phyloP scores from a whole-genome alignment of 306 rosid species.

The Biancaea sappan region DNA sequence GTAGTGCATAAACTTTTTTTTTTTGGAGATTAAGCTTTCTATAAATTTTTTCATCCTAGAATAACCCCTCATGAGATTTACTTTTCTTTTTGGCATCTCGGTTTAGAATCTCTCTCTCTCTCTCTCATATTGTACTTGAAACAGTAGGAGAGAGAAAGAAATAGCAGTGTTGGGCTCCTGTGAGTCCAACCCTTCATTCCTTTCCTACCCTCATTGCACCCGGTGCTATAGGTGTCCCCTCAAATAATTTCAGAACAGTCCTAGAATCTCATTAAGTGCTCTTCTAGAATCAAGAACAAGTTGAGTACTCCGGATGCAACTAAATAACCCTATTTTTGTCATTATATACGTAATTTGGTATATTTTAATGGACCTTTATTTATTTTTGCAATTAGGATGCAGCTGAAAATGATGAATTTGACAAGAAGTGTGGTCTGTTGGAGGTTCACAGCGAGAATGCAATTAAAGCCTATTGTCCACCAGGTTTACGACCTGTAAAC shows the following conservation, averaged over 20 bases:
- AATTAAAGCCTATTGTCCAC: slow-evolving; percentile 66
- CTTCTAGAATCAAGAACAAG: not conserved
- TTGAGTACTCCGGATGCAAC: not conserved
- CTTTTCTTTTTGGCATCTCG: not conserved
- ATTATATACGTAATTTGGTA: not conserved
- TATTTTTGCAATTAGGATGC: slow-evolving; percentile 53
- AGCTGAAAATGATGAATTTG: slow-evolving; percentile 74
- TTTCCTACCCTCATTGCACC: no score
- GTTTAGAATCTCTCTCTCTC: no score
- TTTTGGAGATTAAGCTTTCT: no score
- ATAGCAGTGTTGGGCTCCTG: no score
- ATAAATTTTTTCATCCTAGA: no score
- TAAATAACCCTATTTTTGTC: not conserved
- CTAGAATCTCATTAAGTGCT: not conserved
- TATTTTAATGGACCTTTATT: not conserved
- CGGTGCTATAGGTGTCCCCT: no score
- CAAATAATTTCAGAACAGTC: not conserved
- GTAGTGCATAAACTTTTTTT: no score
- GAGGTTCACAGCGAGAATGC: slow-evolving; percentile 69
- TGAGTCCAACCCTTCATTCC: no score
- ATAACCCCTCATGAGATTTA: not conserved
- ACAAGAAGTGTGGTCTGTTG: slow-evolving; percentile 49
- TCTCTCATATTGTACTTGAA: no score
- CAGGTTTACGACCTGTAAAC: slow-evolving; percentile 62
- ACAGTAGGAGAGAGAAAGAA: no score